Evolutionary conservation across 2,329 filamentous ascomycete genomes (phyloP).

Genomic region (Fusarium sp.): DNA sequence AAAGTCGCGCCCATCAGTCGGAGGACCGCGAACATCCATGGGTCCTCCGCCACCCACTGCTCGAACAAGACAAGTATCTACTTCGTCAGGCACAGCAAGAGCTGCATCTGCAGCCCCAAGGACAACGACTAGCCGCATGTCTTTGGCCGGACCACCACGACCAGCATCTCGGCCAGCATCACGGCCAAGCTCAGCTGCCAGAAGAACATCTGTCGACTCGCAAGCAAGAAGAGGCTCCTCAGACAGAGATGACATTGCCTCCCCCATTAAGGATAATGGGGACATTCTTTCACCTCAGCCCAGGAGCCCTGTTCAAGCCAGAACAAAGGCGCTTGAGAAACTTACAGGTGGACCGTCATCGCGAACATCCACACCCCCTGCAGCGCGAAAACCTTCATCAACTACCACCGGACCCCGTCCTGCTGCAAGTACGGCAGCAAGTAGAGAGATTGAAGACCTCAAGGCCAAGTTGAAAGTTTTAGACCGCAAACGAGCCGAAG

Average conservation of each 20-base stretch:
- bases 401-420: slow-evolving; percentile 44
- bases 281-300: slow-evolving; percentile 61
- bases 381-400: slow-evolving; percentile 42
- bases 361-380: slow-evolving; percentile 44
- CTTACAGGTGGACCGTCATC: slow-evolving; percentile 54
- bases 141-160: slow-evolving; percentile 50
- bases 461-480: slow-evolving; percentile 87
- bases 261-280: slow-evolving; percentile 61
- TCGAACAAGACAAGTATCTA: slow-evolving; percentile 56
- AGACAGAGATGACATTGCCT: slow-evolving; percentile 48
- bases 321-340: slow-evolving; percentile 62
- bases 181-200: slow-evolving; percentile 51
- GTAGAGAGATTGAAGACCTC: slow-evolving; percentile 82
- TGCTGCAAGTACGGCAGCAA: slow-evolving; percentile 60
- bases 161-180: slow-evolving; percentile 43
- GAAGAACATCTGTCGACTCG: slow-evolving; percentile 59
- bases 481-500: slow-evolving; percentile 86
- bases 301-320: slow-evolving; percentile 60
- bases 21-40: slow-evolving; percentile 70
- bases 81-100: slow-evolving; percentile 52
- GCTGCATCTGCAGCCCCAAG: slow-evolving; percentile 47
- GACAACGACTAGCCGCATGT: slow-evolving; percentile 54
- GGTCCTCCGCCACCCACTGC: slow-evolving; percentile 65
- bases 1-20: slow-evolving; percentile 66
- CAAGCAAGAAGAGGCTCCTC: slow-evolving; percentile 54